Percentiles rank a stretch among this genome's conserved stretches.
Conservation (phyloP, 805 yeast genomes). For the Candida stauntonica region DNA sequence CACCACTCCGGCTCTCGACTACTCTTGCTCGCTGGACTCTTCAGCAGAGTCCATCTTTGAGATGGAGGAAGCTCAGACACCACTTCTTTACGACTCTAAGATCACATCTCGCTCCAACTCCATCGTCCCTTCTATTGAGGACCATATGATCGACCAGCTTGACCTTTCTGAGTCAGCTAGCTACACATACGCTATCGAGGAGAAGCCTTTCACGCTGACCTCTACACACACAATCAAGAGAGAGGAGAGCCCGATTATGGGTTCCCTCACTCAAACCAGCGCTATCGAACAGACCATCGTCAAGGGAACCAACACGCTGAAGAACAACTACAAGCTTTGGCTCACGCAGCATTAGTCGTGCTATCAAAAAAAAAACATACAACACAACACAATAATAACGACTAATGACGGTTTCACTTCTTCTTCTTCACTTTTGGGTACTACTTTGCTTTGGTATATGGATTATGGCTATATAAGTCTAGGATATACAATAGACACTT, state of each 20-base stretch:
- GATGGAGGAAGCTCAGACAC: slow-evolving; percentile 21
- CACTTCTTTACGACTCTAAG: slow-evolving; percentile 25
- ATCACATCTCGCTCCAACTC: slow-evolving; percentile 19
- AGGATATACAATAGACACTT: too few species aligned
- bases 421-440: not conserved
- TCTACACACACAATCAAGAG: not conserved
- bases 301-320: slow-evolving; percentile 23
- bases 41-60: slow-evolving; percentile 17
- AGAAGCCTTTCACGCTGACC: not conserved
- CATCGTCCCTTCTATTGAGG: slow-evolving; percentile 17
- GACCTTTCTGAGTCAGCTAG: slow-evolving; percentile 11
- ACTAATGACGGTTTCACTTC: not conserved
- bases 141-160: slow-evolving; percentile 22
- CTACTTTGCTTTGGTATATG: too few species aligned
- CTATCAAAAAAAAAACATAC: not conserved
- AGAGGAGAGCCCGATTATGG: not conserved
- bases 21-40: slow-evolving; percentile 21
- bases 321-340: slow-evolving; percentile 28
- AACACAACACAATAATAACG: not conserved
- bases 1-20: slow-evolving; percentile 13
- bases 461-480: too few species aligned
- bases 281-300: slow-evolving; percentile 19
- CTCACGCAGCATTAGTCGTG: slow-evolving; percentile 7
- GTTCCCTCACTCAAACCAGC: not conserved
- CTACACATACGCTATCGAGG: not conserved